Base-by-base conservation (phyloP, 2,329 filamentous ascomycete species). In the Erysiphe neolycopersici region DNA sequence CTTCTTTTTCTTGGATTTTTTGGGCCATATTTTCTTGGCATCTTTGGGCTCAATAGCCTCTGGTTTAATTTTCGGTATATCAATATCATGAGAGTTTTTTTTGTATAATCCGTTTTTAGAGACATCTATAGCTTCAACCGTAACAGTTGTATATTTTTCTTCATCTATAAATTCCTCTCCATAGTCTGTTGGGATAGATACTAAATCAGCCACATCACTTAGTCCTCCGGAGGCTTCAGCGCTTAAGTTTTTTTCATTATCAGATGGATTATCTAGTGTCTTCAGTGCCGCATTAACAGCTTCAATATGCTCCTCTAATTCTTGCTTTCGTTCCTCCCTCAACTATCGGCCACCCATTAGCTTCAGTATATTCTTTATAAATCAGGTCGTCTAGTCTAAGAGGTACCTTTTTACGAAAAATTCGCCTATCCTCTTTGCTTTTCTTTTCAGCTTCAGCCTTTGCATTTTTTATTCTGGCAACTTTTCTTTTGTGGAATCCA, bases 121-220 rank as follows among this genome's bases (percentile, higher is more conserved):
- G 14, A 91, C 70, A 48, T 77, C 78, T 51, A 98, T 83, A 11
- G 80, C 78, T 58, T 94, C 87, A 1, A 98, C 76, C 0, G 82
- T 94, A 22, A 98, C 89, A 0, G 83, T 93, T 0, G 89, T 95
- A 58, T 83, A 94, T 56, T 79, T 80, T 59, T 94, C 87, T 58
- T 95, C 89, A 59, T 98, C 89, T 50, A 94, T 72, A 61, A 94
- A 98, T 59, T 95, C 84, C 51, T 87, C 84, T 58, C 93, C 80
- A 51, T 82, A 75, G 56, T 91, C 76, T 18, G 73, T 66, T 35
- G 67, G 58, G 38, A 50, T 53, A 31, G 59, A 60, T 16, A 61
- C 60, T 32, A 54, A 3, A 14, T 29, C 30, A n/a, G 10, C 16
- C n/a, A 13, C 14, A 16, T 13, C 35, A 17, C 12, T 13, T 5